phyloP scores from a whole-genome alignment of 345 rosid species.

The Acer yangbiense region DNA sequence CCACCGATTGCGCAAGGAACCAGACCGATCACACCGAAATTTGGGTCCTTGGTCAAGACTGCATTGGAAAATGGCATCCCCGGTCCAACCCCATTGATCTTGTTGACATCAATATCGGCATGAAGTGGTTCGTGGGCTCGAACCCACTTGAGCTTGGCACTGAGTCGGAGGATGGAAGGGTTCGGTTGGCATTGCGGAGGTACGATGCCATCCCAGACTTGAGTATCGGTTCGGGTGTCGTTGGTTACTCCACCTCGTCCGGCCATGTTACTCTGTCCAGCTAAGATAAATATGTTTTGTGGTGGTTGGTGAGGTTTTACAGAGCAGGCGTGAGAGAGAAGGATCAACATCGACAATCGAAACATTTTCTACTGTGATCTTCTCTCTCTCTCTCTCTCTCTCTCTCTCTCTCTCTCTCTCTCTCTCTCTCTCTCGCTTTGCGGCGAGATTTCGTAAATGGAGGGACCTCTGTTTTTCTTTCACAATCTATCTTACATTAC shows the following conservation, averaged over 20 bases:
- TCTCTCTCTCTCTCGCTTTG: conserved; percentile 1
- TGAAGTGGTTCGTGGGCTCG: conserved; percentile 77
- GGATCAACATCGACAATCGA: conserved; percentile 18
- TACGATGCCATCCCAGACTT: conserved; percentile 69
- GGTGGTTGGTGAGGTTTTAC: conserved; percentile 26
- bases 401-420: neutral
- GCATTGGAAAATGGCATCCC: conserved; percentile 77
- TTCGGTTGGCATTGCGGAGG: conserved; percentile 62
- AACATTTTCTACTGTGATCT: conserved; percentile 21
- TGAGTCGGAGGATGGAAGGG: conserved; percentile 52
- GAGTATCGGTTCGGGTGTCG: conserved; percentile 34
- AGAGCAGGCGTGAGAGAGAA: conserved; percentile 22
- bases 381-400: neutral
- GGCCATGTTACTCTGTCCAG: conserved; percentile 97
- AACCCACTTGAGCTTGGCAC: conserved; percentile 60
- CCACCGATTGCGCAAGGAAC: conserved; percentile 92
- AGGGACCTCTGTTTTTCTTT: conserved; percentile 11
- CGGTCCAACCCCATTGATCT: conserved; percentile 77
- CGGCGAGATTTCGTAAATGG: conserved; percentile 12
- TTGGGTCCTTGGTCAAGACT: conserved; percentile 28
- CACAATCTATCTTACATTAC: neutral
- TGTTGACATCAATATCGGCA: conserved; percentile 62
- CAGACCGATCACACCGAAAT: conserved; percentile 51
- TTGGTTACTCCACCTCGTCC: conserved; percentile 78
- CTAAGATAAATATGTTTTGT: conserved; percentile 57